phyloP scores from a whole-genome alignment of 345 rosid species.

The Boechera retrofracta region DNA sequence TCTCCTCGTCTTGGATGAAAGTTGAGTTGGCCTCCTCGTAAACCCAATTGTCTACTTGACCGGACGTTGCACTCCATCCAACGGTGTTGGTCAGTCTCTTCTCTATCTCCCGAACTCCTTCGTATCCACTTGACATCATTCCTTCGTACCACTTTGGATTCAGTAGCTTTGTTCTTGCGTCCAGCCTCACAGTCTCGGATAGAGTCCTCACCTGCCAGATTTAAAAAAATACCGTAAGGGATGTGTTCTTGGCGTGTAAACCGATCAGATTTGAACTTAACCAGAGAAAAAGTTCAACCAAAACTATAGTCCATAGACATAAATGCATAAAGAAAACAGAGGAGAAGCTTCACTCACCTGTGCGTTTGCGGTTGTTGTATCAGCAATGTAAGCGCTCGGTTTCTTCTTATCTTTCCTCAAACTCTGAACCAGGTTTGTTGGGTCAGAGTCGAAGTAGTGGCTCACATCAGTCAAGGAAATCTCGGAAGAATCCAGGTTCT shows the following conservation, averaged over 20 bases:
- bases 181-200: conserved; percentile 85
- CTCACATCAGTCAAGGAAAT: conserved; percentile 97
- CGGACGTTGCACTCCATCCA: conserved; percentile 99
- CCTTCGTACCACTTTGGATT: conserved; percentile 99
- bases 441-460: conserved; percentile 97
- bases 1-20: conserved; percentile 91
- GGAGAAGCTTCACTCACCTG: conserved; percentile 59
- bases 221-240: conserved; percentile 3
- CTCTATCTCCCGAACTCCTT: conserved; percentile 98
- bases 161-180: conserved; percentile 90
- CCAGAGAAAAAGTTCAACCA: neutral
- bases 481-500: conserved; percentile 96
- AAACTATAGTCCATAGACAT: neutral
- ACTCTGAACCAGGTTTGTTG: conserved; percentile 90
- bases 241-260: neutral
- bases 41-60: conserved; percentile 98
- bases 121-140: conserved; percentile 94
- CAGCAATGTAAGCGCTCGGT: conserved; percentile 92
- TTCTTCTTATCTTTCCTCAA: conserved; percentile 91
- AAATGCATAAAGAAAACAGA: neutral
- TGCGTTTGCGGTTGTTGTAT: conserved; percentile 96
- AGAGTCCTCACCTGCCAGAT: conserved; percentile 79
- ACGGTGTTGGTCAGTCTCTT: conserved; percentile 93
- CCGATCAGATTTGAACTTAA: too few species aligned
- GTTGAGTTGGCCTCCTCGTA: conserved; percentile 96